Base-by-base conservation (phyloP, 257 asterid species). In the Solanum clarkiae region DNA sequence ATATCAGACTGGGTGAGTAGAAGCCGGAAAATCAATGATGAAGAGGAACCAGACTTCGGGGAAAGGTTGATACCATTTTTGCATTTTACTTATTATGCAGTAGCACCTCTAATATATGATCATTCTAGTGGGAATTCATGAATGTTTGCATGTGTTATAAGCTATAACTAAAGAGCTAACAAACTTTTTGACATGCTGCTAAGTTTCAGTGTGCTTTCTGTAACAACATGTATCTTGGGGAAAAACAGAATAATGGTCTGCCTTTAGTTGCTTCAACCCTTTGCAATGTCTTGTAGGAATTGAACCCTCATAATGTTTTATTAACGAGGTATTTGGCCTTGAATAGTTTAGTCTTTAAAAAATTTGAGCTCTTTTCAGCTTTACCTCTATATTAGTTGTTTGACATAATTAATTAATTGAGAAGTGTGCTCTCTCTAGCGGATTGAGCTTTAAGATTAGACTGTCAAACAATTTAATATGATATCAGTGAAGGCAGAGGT, bases 1-100 rank as follows among this genome's bases (percentile, higher is more conserved):
- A 97, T 97, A 90, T 89, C 97, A 74, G 98, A 97, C 88, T 97
- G 98, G 98, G 94, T 87, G 81, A 93, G 92, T 84, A 91, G 88
- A 90, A 92, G 84, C 88, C 91, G 88, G 90, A 89, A 87, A 60
- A 90, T 75, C 53, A 85, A 26, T 77, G 80, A 70, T 71, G 94
- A 89, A 84, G 93, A 89, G 72, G 99, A 95, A 85, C 92, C 96
- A 77, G 99, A 97, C 87, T 97, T 95, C 88, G 99, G 93, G 88
- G 98, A 93, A 65, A 97, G 99, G 99, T 97, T 89, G 62, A 92
- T 93, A 84, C 84, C 80, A 32, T 62, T 56, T 54, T 84, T 81
- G 26, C 63, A 53, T 86, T 84, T 45, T 77, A 16, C 44, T 32
- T 24, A 5, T 80, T 36, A 79, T 79, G 82, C 65, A 79, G 65